A percentile compares a stretch with the other conserved stretches of the same genome.
phyloP scores from a whole-genome alignment of 768 basidiomycete species.

The Trametes sanguinea region DNA sequence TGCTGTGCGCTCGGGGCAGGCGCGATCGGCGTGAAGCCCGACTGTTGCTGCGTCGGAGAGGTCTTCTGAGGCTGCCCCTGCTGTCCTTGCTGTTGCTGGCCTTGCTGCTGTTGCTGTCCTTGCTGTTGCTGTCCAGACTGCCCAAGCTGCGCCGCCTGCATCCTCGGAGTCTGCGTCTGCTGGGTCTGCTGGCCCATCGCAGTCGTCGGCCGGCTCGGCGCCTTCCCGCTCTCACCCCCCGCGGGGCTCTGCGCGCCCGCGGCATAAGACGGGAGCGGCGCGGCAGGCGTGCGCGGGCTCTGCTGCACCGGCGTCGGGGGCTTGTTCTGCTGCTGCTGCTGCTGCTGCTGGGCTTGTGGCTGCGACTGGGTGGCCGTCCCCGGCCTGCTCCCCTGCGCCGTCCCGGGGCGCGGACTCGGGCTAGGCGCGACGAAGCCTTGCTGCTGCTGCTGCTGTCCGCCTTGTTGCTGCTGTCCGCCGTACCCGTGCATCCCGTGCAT shows the following conservation, averaged over 20 bases:
- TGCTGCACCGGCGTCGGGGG: conserved; percentile 10
- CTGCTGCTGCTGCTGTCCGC: conserved; percentile 15
- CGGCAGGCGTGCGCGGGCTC: conserved; percentile 10
- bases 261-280: conserved; percentile 26
- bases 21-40: conserved; percentile 27
- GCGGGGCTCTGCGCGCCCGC: conserved; percentile 18
- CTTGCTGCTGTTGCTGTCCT: conserved; percentile 28
- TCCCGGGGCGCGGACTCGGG: too few species aligned
- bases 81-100: conserved; percentile 20
- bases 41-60: conserved; percentile 16
- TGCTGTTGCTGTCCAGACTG: too few species aligned
- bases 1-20: conserved; percentile 16
- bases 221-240: conserved; percentile 23
- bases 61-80: conserved; percentile 18
- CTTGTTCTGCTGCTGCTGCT: neutral
- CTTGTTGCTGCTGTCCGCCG: conserved; percentile 14
- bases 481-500: conserved; percentile 23
- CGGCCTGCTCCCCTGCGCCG: conserved; percentile 4
- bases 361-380: neutral
- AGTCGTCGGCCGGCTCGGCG: conserved; percentile 33
- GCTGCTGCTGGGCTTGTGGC: conserved; percentile 3
- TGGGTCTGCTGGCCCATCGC: conserved; percentile 31
- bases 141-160: too few species aligned
- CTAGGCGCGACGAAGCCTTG: neutral
- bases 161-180: conserved; percentile 29